Evolutionary conservation across 2,329 filamentous ascomycete species (phyloP).

Genomic region (Truncatella angustata): DNA sequence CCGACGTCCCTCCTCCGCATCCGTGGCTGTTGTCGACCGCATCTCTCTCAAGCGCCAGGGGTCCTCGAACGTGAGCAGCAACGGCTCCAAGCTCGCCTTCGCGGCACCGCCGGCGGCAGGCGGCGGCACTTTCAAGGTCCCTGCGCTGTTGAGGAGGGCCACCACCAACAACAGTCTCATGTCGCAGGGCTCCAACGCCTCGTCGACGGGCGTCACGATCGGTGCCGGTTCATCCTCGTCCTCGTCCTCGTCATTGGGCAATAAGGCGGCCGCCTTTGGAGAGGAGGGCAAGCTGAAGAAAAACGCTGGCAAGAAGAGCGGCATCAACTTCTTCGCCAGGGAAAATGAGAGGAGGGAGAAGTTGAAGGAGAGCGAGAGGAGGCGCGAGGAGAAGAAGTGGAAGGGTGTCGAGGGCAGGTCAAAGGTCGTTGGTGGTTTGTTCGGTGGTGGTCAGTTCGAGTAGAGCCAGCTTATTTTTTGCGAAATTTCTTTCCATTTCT

Average conservation of each 20-base stretch:
- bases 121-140: slow-evolving; percentile 60
- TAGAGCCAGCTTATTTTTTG: slow-evolving; percentile 20
- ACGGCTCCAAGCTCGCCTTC: slow-evolving; percentile 58
- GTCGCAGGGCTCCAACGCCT: slow-evolving; percentile 27
- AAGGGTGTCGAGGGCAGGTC: slow-evolving; percentile 56
- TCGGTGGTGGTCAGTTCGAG: slow-evolving; percentile 57
- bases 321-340: slow-evolving; percentile 59
- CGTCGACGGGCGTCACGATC: not conserved
- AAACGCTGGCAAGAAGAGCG: slow-evolving; percentile 58
- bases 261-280: slow-evolving; percentile 36
- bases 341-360: slow-evolving; percentile 56
- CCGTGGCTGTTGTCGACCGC: slow-evolving; percentile 64
- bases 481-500: not conserved
- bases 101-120: slow-evolving; percentile 37
- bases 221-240: too few relatives aligned
- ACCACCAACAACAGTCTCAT: slow-evolving; percentile 62
- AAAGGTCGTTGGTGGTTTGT: slow-evolving; percentile 56
- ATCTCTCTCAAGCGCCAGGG: slow-evolving; percentile 64
- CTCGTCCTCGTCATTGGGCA: not conserved
- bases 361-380: slow-evolving; percentile 55
- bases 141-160: slow-evolving; percentile 68
- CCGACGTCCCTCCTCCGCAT: slow-evolving; percentile 32
- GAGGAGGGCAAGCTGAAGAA: slow-evolving; percentile 58
- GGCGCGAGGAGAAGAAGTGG: slow-evolving; percentile 56
- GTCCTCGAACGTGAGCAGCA: slow-evolving; percentile 34